These are phyloP conservation scores for Leptographium procerum DNA, from an alignment of 2,329 filamentous ascomycete species.

Conservation along the genomic window DNA sequence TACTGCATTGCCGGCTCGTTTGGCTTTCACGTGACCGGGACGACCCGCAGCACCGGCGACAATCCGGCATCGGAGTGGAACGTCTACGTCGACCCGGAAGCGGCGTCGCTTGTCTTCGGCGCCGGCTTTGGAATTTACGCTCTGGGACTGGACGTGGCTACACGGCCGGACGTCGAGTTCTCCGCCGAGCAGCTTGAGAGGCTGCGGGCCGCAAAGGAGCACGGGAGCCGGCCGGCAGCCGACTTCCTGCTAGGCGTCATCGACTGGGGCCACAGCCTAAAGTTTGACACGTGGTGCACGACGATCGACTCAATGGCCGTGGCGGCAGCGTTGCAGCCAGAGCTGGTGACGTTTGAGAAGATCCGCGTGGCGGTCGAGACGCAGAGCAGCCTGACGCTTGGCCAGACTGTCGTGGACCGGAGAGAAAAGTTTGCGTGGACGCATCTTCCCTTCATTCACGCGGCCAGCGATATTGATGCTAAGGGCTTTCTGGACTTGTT, in stretches of 20 bases:
- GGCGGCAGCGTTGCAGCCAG: not conserved
- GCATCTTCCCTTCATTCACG: conserved; percentile 1
- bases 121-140: not conserved
- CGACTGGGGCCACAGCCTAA: conserved; percentile 1
- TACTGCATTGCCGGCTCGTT: conserved; percentile 3
- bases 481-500: not conserved
- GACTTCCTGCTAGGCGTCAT: conserved; percentile 2
- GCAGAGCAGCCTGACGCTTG: not conserved
- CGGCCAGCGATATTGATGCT: not conserved
- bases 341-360: not conserved
- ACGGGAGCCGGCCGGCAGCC: not conserved
- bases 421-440: conserved; percentile 2
- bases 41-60: conserved; percentile 3
- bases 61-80: conserved; percentile 3
- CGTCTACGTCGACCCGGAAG: conserved; percentile 5
- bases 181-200: not conserved
- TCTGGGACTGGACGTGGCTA: conserved; percentile 3
- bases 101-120: not conserved
- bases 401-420: conserved; percentile 2
- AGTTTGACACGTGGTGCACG: conserved; percentile 4
- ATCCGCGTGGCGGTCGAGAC: conserved; percentile 4
- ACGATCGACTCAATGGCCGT: conserved; percentile 4
- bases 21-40: conserved; percentile 3
- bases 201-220: not conserved
- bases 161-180: conserved; percentile 3